phyloP scores from a whole-genome alignment of 192 early-diverging fungal species.

The Backusella tuberculispora region DNA sequence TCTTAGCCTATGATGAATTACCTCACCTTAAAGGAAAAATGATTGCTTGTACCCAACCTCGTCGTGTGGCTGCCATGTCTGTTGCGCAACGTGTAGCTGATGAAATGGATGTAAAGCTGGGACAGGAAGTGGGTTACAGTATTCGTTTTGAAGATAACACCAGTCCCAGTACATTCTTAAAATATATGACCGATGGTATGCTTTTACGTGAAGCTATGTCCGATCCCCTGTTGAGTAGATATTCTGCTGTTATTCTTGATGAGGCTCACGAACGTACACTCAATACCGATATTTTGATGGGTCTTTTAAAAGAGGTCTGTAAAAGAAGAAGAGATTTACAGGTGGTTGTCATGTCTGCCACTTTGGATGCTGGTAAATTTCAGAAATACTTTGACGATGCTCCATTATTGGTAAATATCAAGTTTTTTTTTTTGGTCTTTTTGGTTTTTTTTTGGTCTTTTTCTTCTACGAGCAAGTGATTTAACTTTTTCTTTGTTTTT shows the following conservation, averaged over 20 bases:
- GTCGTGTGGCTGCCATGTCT: slow-evolving; percentile 99
- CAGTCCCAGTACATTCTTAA: slow-evolving; percentile 79
- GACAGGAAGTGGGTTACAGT: slow-evolving; percentile 95
- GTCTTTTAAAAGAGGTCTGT: slow-evolving; percentile 90
- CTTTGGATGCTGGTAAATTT: slow-evolving; percentile 98
- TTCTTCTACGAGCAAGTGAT: neutral
- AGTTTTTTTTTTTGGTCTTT: neutral
- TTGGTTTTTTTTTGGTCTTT: neutral
- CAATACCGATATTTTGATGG: slow-evolving; percentile 98
- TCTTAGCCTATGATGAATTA: slow-evolving; percentile 87
- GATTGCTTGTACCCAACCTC: slow-evolving; percentile 99
- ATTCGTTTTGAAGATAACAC: slow-evolving; percentile 99
- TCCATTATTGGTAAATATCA: slow-evolving; percentile 73
- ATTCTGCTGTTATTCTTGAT: slow-evolving; percentile 96
- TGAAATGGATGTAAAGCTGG: slow-evolving; percentile 93
- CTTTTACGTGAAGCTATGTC: slow-evolving; percentile 96
- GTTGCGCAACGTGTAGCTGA: slow-evolving; percentile 98
- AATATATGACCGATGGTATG: slow-evolving; percentile 99
- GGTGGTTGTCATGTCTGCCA: slow-evolving; percentile 97
- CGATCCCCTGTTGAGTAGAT: slow-evolving; percentile 83
- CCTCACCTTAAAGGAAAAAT: slow-evolving; percentile 87
- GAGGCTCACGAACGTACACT: slow-evolving; percentile 99
- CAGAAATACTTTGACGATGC: slow-evolving; percentile 98
- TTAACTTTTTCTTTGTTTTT: neutral
- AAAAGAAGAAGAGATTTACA: slow-evolving; percentile 81